phyloP scores from a whole-genome alignment of 257 asterid species.

The Solanum sejunctum region DNA sequence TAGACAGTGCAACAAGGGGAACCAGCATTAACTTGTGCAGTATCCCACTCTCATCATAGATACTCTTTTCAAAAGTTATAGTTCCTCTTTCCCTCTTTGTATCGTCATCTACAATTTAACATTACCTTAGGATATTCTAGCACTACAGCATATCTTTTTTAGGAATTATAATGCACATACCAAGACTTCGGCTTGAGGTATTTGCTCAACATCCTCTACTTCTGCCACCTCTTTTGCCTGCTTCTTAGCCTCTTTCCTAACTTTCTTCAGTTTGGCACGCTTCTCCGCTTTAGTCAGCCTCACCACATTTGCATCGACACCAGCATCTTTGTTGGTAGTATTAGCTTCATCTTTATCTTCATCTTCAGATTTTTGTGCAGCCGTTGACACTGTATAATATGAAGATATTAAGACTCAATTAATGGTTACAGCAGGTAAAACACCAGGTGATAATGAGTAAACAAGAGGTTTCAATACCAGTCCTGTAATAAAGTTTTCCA shows the following conservation, averaged over 20 bases:
- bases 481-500: constrained; percentile 54
- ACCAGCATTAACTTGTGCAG: neutral
- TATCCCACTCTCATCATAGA: neutral
- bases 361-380: constrained; percentile 28
- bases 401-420: neutral
- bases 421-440: neutral
- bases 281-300: constrained; percentile 70
- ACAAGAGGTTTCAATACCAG: constrained; percentile 23
- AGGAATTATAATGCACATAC: constrained; percentile 18
- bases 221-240: constrained; percentile 37
- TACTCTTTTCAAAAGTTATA: neutral
- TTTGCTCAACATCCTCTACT: constrained; percentile 38
- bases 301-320: constrained; percentile 17
- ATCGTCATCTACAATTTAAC: neutral
- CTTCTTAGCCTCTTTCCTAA: constrained; percentile 80
- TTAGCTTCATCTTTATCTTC: constrained; percentile 32
- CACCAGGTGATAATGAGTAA: neutral
- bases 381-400: constrained; percentile 26
- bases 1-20: neutral
- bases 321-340: constrained; percentile 10
- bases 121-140: neutral
- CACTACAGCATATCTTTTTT: neutral
- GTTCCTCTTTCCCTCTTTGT: neutral
- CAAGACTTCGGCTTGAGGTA: constrained; percentile 71
- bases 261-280: constrained; percentile 58